Evolutionary conservation across 805 yeast species (phyloP), one percentile per base, ranked within the genome.

Genomic region (Pichia membranifaciens): DNA sequence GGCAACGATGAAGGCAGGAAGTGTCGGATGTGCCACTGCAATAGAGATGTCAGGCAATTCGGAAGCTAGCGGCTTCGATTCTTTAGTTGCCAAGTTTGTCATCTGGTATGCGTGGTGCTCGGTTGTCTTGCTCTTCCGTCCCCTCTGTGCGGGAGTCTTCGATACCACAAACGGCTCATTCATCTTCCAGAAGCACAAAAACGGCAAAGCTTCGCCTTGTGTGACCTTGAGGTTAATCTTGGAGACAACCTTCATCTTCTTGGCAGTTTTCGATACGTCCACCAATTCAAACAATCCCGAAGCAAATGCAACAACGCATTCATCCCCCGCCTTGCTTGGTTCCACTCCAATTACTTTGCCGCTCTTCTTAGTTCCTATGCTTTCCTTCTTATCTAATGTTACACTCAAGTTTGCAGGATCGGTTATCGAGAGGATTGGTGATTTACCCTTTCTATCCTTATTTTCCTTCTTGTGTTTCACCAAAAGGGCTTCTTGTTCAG

Each of bases 21-120:
- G 34, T 15, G 52, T 18, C 12, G 58, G 58, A 40, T 54, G 58
- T n/a, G 45, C 25, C 2, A 38, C 33, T 15, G 43, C 31, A 15
- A 34, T 44, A 10, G 18, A 18, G 5, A 54, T 35, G 8, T 44
- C 25, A 4, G 20, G 29, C 12, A 49, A 10, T n/a, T 43, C 47
- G 2, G 40, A 13, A 12, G 34, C 45, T 9, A 43, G 38, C 23
- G 28, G 20, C 3, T 21, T 34, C 31, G 51, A 33, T 25, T 47
- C 46, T 40, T 49, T 50, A 18, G 45, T 13, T 15, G 10, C 17
- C 5, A 46, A 21, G 43, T 47, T 43, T 5, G 32, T 34, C 2
- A 46, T 10, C 29, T 43, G 47, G 13, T 41, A 46, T 3, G 23
- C 23, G 6, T 28, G 4, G 7, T 10, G 3, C 12, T 21, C 15